phyloP scores from a whole-genome alignment of 2,329 filamentous ascomycete genomes.

The Chaetoscypha palmicola region DNA sequence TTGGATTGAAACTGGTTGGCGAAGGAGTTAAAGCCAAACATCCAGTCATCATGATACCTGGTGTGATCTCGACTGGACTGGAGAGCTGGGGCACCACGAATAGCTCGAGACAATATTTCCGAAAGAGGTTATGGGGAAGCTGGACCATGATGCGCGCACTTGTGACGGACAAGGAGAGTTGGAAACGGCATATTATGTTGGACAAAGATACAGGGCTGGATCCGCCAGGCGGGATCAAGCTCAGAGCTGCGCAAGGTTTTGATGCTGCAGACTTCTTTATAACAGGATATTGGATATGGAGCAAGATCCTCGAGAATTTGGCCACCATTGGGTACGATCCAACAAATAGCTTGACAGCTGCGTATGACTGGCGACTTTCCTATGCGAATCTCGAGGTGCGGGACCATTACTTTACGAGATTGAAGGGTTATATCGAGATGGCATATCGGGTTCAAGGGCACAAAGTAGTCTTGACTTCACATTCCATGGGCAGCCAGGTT shows the following conservation, averaged over 20 bases:
- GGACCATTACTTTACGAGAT: constrained; percentile 86
- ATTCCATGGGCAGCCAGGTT: constrained; percentile 97
- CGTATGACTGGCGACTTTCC: constrained; percentile 87
- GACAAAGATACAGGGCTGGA: constrained; percentile 88
- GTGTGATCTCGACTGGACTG: constrained; percentile 92
- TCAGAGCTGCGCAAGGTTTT: constrained; percentile 91
- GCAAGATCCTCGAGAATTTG: constrained; percentile 94
- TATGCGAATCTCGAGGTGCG: constrained; percentile 84
- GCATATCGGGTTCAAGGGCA: constrained; percentile 64
- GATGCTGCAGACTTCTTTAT: constrained; percentile 96
- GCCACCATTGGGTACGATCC: constrained; percentile 96
- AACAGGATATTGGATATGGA: constrained; percentile 89
- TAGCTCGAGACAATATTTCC: constrained; percentile 79
- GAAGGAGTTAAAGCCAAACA: constrained; percentile 79
- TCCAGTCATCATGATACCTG: constrained; percentile 93
- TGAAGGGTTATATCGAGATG: constrained; percentile 87
- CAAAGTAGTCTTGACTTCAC: constrained; percentile 81
- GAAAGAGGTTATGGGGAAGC: constrained; percentile 91
- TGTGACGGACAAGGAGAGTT: constrained; percentile 84
- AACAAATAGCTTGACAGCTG: constrained; percentile 61
- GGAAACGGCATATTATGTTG: constrained; percentile 97
- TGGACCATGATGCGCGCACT: constrained; percentile 99
- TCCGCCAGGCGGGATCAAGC: constrained; percentile 72
- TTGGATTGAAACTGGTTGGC: constrained; percentile 73
- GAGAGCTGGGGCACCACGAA: constrained; percentile 95